A percentile compares a stretch with the other conserved stretches of the same genome.
Conservation (phyloP, 1,284 basidiomycete genomes). For the Ceratobasidium sp. region DNA sequence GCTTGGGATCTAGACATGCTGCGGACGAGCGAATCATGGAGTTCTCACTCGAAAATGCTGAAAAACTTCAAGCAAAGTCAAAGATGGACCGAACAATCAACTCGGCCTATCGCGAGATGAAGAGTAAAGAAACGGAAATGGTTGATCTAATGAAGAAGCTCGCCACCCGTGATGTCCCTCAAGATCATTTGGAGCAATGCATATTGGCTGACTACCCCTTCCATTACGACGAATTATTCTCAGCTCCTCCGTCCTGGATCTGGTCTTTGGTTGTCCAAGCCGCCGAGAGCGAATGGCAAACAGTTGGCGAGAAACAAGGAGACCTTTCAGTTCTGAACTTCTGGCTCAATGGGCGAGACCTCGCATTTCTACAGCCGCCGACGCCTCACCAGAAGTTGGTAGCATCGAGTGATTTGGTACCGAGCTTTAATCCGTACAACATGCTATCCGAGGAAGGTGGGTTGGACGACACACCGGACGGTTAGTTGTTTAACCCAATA, state of each 20-base stretch:
- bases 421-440: not conserved
- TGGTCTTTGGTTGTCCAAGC: slow-evolving; percentile 35
- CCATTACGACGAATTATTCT: slow-evolving; percentile 60
- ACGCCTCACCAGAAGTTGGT: too few relatives aligned
- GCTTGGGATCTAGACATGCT: slow-evolving; percentile 72
- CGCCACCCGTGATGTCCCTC: slow-evolving; percentile 59
- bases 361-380: slow-evolving; percentile 24
- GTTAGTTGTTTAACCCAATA: not conserved
- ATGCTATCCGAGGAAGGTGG: not conserved
- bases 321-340: slow-evolving; percentile 12
- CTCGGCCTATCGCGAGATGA: slow-evolving; percentile 60
- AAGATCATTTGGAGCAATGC: slow-evolving; percentile 61
- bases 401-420: not conserved
- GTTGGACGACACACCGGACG: not conserved
- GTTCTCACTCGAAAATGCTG: slow-evolving; percentile 68
- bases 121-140: slow-evolving; percentile 65
- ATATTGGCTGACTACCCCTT: slow-evolving; percentile 63
- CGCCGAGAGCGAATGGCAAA: slow-evolving; percentile 42
- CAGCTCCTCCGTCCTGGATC: slow-evolving; percentile 64
- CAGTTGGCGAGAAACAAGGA: not conserved
- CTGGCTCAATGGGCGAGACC: slow-evolving; percentile 34
- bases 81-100: slow-evolving; percentile 61
- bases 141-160: slow-evolving; percentile 63
- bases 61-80: slow-evolving; percentile 54
- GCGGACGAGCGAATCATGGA: slow-evolving; percentile 69